phyloP scores from a whole-genome alignment of 2,329 filamentous ascomycete species.

The Microthyrium microscopicum region DNA sequence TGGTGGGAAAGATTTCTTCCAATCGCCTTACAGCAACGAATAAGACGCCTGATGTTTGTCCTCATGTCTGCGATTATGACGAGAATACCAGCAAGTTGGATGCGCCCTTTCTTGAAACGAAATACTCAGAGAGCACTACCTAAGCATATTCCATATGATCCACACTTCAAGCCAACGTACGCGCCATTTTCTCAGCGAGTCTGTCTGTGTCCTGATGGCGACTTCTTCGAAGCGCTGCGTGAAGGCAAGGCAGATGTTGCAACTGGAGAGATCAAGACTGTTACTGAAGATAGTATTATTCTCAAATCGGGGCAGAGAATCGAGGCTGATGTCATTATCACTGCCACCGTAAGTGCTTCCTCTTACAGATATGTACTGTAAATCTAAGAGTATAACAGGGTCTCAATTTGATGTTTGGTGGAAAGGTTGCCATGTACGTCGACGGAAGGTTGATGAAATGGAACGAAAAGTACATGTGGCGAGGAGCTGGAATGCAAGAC shows the following conservation, averaged over 20 bases:
- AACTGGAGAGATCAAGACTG: constrained; percentile 36
- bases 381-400: too few relatives aligned
- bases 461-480: constrained; percentile 40
- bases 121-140: constrained; percentile 36
- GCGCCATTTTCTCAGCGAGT: constrained; percentile 53
- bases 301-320: constrained; percentile 20
- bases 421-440: constrained; percentile 32
- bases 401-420: constrained; percentile 37
- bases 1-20: constrained; percentile 6
- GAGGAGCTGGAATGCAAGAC: constrained; percentile 42
- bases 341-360: too few relatives aligned
- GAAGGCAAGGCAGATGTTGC: constrained; percentile 34
- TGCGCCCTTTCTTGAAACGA: constrained; percentile 31
- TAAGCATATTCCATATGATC: constrained; percentile 21
- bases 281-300: constrained; percentile 31
- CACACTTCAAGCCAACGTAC: constrained; percentile 30
- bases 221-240: constrained; percentile 39
- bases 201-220: constrained; percentile 48
- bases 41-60: constrained; percentile 37
- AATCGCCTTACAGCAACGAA: constrained; percentile 17
- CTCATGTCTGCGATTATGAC: too few relatives aligned
- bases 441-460: constrained; percentile 32
- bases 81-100: too few relatives aligned
- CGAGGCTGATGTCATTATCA: constrained; percentile 45
- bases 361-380: too few relatives aligned